phyloP scores from a whole-genome alignment of 208 protist species.

The Crithidia acanthocephali region DNA sequence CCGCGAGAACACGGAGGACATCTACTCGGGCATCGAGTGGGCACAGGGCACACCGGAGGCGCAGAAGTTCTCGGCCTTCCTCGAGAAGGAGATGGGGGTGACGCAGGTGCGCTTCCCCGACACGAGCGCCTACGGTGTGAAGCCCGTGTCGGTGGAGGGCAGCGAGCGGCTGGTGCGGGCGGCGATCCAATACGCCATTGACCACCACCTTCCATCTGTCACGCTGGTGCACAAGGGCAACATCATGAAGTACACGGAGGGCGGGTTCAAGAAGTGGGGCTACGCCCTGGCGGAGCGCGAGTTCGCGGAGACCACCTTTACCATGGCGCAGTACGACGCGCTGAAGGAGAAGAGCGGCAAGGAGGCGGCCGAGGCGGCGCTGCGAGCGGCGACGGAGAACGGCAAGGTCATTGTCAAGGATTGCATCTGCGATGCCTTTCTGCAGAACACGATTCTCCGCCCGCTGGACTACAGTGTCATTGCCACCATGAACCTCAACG shows the following conservation, averaged over 20 bases:
- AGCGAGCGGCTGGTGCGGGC: slow-evolving; percentile 57
- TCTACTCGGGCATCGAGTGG: slow-evolving; percentile 64
- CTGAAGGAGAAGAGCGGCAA: slow-evolving; percentile 42
- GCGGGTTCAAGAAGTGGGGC: slow-evolving; percentile 54
- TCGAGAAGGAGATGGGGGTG: slow-evolving; percentile 42
- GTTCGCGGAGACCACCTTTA: slow-evolving; percentile 35
- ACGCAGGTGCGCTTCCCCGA: slow-evolving; percentile 48
- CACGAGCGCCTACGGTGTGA: slow-evolving; percentile 50
- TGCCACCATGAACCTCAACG: slow-evolving; percentile 60
- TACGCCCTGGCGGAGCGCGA: slow-evolving; percentile 53
- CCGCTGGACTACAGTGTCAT: slow-evolving; percentile 52
- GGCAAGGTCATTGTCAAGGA: slow-evolving; percentile 61
- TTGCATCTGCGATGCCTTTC: slow-evolving; percentile 59
- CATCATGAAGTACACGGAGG: slow-evolving; percentile 71
- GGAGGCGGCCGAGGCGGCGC: slow-evolving; percentile 35
- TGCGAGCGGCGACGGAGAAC: slow-evolving; percentile 31
- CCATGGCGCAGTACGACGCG: slow-evolving; percentile 42
- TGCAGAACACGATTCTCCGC: slow-evolving; percentile 57
- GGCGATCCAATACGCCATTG: slow-evolving; percentile 48
- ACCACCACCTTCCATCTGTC: slow-evolving; percentile 49
- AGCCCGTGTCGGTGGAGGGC: slow-evolving; percentile 51
- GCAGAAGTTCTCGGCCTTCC: slow-evolving; percentile 33
- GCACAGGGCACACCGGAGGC: slow-evolving; percentile 44
- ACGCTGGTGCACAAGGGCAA: slow-evolving; percentile 67
- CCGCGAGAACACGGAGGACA: slow-evolving; percentile 67